phyloP scores from a whole-genome alignment of 371 early-diverging fungal genomes.

The Zancudomyces culisetae region DNA sequence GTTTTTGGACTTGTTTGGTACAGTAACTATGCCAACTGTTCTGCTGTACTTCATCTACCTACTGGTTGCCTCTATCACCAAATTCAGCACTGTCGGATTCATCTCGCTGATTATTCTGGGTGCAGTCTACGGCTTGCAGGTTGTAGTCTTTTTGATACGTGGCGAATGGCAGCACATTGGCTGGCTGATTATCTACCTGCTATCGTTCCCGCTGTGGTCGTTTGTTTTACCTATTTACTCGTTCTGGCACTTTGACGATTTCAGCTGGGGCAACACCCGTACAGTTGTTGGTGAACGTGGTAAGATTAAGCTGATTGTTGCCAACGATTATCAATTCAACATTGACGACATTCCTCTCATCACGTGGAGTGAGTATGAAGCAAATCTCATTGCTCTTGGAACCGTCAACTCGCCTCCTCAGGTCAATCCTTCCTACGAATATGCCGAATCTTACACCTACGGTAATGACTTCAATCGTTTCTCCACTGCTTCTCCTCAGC shows the following conservation, averaged over 20 bases:
- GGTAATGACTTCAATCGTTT: neutral
- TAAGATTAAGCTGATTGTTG: constrained; percentile 31
- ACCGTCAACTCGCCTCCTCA: neutral
- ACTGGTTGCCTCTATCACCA: constrained; percentile 30
- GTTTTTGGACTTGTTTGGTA: constrained; percentile 77
- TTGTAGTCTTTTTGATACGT: constrained; percentile 53
- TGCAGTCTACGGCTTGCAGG: constrained; percentile 62
- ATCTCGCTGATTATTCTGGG: constrained; percentile 41
- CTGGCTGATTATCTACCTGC: constrained; percentile 85
- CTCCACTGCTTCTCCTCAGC: neutral
- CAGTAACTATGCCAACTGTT: constrained; percentile 79
- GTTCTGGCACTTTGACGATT: constrained; percentile 95
- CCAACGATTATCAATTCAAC: constrained; percentile 57
- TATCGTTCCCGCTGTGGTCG: constrained; percentile 64
- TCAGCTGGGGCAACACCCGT: constrained; percentile 95
- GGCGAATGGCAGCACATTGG: constrained; percentile 86
- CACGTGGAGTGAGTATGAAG: constrained; percentile 70
- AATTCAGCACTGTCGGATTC: constrained; percentile 31
- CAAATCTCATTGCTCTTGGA: neutral
- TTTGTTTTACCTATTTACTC: constrained; percentile 64
- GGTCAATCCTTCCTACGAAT: neutral
- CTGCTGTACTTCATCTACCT: constrained; percentile 64
- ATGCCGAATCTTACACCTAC: neutral
- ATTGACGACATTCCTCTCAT: constrained; percentile 62
- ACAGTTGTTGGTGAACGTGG: constrained; percentile 73